Conservation (phyloP, 176 grass and related monocot genomes). For the Metroxylon sagu region DNA sequence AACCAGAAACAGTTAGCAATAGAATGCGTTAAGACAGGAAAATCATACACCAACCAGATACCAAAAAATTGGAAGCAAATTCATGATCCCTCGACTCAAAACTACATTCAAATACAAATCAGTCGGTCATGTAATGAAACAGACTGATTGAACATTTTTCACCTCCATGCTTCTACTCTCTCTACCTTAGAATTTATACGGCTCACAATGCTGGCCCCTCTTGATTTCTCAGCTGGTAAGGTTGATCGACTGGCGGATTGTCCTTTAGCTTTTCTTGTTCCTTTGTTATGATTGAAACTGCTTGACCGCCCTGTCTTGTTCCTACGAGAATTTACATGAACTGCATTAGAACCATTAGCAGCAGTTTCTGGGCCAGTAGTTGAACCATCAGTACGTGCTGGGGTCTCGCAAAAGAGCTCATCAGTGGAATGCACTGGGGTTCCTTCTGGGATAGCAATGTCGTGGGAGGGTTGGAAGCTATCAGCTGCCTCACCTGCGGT, state of each 20-base stretch:
- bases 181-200: conserved; percentile 73
- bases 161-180: conserved; percentile 88
- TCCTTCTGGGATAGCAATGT: conserved; percentile 16
- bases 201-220: conserved; percentile 64
- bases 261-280: conserved; percentile 52
- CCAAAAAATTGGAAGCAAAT: neutral
- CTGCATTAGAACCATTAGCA: conserved; percentile 26
- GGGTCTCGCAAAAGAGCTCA: conserved; percentile 1
- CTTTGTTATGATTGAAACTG: conserved; percentile 36
- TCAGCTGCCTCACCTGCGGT: conserved; percentile 1
- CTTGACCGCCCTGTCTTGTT: conserved; percentile 33
- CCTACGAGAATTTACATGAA: conserved; percentile 27
- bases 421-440: conserved; percentile 1
- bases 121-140: too few relatives aligned
- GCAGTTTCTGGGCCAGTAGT: conserved; percentile 25
- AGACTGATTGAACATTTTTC: conserved; percentile 7
- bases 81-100: too few relatives aligned
- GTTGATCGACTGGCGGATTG: conserved; percentile 21
- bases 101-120: too few relatives aligned
- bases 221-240: conserved; percentile 47
- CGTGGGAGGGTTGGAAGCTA: neutral
- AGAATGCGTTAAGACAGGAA: too few relatives aligned
- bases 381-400: conserved; percentile 21
- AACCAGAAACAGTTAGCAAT: too few relatives aligned
- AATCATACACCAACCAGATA: too few relatives aligned